Base-by-base conservation (phyloP, 441 rosid species). In the Kokia cookei region DNA sequence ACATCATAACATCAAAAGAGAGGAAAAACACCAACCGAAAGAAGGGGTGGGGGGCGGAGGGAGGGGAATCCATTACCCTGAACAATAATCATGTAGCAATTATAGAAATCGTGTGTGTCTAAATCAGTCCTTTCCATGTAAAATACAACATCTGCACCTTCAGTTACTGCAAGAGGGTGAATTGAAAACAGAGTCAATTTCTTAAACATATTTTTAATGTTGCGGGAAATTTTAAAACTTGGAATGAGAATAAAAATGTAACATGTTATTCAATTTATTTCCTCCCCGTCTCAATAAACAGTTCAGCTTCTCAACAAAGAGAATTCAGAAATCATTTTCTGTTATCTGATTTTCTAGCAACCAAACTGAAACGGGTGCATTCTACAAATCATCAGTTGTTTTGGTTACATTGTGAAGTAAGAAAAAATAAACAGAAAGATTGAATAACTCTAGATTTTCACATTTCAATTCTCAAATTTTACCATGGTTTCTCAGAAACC, bases 81-180 rank as follows among this genome's bases (percentile, higher is more conserved):
- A 81, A 95, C 96, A 5, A 95, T 71, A 80, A 81, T 76, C 88
- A 77, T 86, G 85, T 95, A 91, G 84, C 90, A 85, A 22, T 71
- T 66, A 63, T 78, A 90, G 82, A 87, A 84, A 80, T 91, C 84
- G 75, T 43, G 71, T 0, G 76, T 73, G 72, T 78, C 80, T 66
- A 91, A 80, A 85, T 80, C 87, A 65, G 76, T 66, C 74, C 82
- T 77, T 68, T 90, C 98, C 80, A 87, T 81, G 78, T 82, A 89
- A 76, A 95, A 93, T 15, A 91, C 97, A 75, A 82, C 89, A 68
- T 77, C 69, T 15, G 98, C 88, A 62, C 95, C 97, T 69, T 86
- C 86, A 62, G 86, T 83, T 74, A 83, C 99, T 95, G 93, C 82
- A 86, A 70, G 72, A 78, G 73, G 42, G 45, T 64, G 35, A 11